Evolutionary conservation across 2,329 filamentous ascomycete species (phyloP).

Genomic region (Phaeoacremonium minimum): DNA sequence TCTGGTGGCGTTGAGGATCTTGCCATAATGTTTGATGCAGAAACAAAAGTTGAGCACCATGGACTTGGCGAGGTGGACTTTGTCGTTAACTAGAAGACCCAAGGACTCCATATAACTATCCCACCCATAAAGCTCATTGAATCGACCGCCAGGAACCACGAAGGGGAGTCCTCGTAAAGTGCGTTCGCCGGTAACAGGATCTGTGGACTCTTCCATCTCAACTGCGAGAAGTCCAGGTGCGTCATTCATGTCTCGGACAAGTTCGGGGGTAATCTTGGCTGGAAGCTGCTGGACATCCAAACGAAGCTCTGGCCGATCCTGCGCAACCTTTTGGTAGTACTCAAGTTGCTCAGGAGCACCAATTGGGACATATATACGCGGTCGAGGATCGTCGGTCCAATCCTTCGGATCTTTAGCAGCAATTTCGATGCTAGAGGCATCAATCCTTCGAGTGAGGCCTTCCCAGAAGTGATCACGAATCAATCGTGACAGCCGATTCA

Average conservation of each 20-base stretch:
- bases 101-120: constrained; percentile 98
- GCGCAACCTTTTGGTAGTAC: constrained; percentile 81
- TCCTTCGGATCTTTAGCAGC: constrained; percentile 91
- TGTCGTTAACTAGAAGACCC: constrained; percentile 80
- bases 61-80: constrained; percentile 80
- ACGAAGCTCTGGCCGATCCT: constrained; percentile 74
- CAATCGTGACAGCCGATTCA: constrained; percentile 78
- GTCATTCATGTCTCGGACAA: constrained; percentile 77
- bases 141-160: constrained; percentile 93
- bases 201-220: constrained; percentile 73
- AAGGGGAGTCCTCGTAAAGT: constrained; percentile 81
- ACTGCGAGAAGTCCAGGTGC: constrained; percentile 88
- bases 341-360: constrained; percentile 83
- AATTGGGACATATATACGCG: constrained; percentile 84
- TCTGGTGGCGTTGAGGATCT: constrained; percentile 94
- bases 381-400: constrained; percentile 85
- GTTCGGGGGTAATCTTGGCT: constrained; percentile 72
- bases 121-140: constrained; percentile 99
- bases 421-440: constrained; percentile 79
- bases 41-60: constrained; percentile 98
- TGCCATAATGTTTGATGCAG: constrained; percentile 96
- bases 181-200: constrained; percentile 64
- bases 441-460: constrained; percentile 82
- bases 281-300: constrained; percentile 81
- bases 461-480: constrained; percentile 93